Conservation (phyloP, 2,329 filamentous ascomycete species). For the Aspergillus proliferans region DNA sequence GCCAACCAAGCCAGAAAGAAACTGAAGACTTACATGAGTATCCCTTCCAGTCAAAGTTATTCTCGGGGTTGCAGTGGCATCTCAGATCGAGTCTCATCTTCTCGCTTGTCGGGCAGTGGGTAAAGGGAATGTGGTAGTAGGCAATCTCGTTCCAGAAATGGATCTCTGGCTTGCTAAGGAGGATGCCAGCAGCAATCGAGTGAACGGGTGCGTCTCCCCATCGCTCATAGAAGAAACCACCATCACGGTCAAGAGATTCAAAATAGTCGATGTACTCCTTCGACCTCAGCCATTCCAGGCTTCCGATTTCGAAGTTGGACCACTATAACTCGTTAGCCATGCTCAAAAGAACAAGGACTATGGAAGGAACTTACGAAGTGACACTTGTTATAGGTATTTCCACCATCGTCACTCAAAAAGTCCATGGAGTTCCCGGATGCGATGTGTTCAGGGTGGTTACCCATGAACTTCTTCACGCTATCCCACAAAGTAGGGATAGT, state of each 20-base stretch:
- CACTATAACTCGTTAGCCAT: constrained; percentile 52
- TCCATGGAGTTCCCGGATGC: constrained; percentile 76
- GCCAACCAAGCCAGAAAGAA: neutral
- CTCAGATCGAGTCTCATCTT: constrained; percentile 75
- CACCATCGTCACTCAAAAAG: constrained; percentile 86
- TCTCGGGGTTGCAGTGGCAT: constrained; percentile 89
- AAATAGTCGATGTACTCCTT: constrained; percentile 89
- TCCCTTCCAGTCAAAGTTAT: constrained; percentile 99
- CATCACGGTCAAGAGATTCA: constrained; percentile 75
- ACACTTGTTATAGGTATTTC: constrained; percentile 91
- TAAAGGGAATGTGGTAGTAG: constrained; percentile 97
- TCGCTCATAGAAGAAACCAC: constrained; percentile 97
- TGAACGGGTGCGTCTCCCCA: constrained; percentile 98
- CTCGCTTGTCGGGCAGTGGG: constrained; percentile 90
- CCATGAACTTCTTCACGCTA: constrained; percentile 89
- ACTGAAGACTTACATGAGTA: constrained; percentile 71
- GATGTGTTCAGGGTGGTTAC: constrained; percentile 83
- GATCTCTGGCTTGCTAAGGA: constrained; percentile 87
- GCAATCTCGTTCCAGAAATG: constrained; percentile 99
- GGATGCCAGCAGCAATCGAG: constrained; percentile 84
- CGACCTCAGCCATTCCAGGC: constrained; percentile 86
- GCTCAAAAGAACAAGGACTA: neutral
- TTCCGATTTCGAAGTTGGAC: constrained; percentile 98
- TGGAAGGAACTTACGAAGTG: constrained; percentile 67
- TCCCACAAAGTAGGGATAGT: constrained; percentile 97